phyloP scores from a whole-genome alignment of 2,329 filamentous ascomycete species.

The Aureobasidium melanogenum region DNA sequence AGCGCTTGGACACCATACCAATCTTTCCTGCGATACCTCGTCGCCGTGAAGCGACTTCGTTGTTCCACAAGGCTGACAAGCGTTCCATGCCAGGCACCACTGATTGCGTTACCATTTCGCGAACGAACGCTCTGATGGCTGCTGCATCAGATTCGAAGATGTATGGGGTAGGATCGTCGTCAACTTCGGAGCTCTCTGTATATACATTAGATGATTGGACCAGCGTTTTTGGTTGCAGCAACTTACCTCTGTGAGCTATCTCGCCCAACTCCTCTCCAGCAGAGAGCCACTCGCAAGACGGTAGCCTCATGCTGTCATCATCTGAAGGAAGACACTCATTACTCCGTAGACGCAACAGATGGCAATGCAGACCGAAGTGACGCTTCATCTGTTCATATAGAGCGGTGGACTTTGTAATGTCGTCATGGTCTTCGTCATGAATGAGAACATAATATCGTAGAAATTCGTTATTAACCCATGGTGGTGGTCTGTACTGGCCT shows the following conservation, averaged over 20 bases:
- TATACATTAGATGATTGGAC: constrained; percentile 12
- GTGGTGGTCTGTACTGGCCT: constrained; percentile 63
- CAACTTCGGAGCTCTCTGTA: constrained; percentile 49
- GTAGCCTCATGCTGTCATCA: constrained; percentile 77
- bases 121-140: constrained; percentile 78
- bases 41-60: constrained; percentile 85
- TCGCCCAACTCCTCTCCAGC: constrained; percentile 74
- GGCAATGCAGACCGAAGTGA: constrained; percentile 93
- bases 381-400: constrained; percentile 98
- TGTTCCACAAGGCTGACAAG: constrained; percentile 85
- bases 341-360: constrained; percentile 77
- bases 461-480: constrained; percentile 87
- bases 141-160: constrained; percentile 90
- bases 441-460: constrained; percentile 92
- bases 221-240: background rate
- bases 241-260: constrained; percentile 53
- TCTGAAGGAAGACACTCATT: constrained; percentile 80
- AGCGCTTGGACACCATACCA: constrained; percentile 86
- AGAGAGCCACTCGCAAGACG: constrained; percentile 80
- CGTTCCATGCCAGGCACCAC: constrained; percentile 95
- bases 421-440: constrained; percentile 91
- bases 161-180: constrained; percentile 63
- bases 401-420: constrained; percentile 79
- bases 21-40: constrained; percentile 88
- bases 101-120: constrained; percentile 92